phyloP scores from a whole-genome alignment of 169 alveolate species.

The Babesia divergens region DNA sequence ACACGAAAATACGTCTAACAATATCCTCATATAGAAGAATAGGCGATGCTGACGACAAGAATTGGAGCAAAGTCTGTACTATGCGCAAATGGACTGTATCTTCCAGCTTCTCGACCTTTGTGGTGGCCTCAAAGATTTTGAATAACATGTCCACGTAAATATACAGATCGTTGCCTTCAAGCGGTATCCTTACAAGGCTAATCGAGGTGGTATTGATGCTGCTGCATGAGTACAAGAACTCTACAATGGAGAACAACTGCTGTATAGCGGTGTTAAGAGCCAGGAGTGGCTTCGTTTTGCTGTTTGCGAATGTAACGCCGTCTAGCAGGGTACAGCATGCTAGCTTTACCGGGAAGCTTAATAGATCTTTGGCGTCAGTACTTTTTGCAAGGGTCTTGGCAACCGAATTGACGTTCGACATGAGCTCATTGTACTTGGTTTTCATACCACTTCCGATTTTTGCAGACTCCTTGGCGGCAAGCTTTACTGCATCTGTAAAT shows the following conservation, averaged over 20 bases:
- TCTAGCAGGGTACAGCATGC: constrained; percentile 20
- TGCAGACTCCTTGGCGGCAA: constrained; percentile 2
- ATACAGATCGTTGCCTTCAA: constrained; percentile 23
- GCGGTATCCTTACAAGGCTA: not conserved
- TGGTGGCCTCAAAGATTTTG: constrained; percentile 24
- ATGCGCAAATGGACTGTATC: constrained; percentile 32
- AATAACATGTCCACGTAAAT: constrained; percentile 16
- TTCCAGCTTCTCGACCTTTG: constrained; percentile 17
- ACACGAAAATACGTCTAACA: not conserved
- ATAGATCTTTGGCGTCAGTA: constrained; percentile 10
- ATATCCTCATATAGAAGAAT: constrained; percentile 12
- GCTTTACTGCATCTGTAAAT: constrained; percentile 13
- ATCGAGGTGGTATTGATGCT: not conserved
- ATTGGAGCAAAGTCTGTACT: constrained; percentile 29
- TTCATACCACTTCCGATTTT: constrained; percentile 34
- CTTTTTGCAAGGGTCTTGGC: constrained; percentile 3
- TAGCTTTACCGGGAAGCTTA: constrained; percentile 26
- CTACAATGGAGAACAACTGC: constrained; percentile 21
- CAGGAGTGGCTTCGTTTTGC: constrained; percentile 29
- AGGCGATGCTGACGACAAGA: constrained; percentile 13
- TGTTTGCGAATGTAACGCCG: constrained; percentile 15
- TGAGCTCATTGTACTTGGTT: constrained; percentile 16
- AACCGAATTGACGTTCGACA: not conserved
- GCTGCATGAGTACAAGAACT: constrained; percentile 16
- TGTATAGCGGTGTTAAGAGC: constrained; percentile 28